phyloP scores from a whole-genome alignment of 2,329 filamentous ascomycete genomes.

The Alternaria brassicae region DNA sequence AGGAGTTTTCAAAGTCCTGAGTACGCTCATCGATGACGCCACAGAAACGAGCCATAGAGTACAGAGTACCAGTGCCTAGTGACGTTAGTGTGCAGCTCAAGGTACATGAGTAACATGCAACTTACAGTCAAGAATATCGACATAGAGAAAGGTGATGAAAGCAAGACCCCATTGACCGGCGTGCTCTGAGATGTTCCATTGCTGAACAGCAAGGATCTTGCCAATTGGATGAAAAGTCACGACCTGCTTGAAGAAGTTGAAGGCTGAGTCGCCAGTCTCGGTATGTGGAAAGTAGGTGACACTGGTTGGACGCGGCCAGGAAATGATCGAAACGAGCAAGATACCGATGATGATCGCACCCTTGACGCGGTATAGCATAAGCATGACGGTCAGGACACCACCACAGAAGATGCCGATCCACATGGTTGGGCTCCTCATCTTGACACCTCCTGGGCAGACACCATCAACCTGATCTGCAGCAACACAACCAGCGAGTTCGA shows the following conservation, averaged over 20 bases:
- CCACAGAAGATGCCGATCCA: slow-evolving; percentile 91
- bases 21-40: slow-evolving; percentile 81
- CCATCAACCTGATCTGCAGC: slow-evolving; percentile 57
- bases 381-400: slow-evolving; percentile 77
- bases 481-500: slow-evolving; percentile 78
- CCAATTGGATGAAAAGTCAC: slow-evolving; percentile 82
- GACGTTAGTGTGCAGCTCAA: slow-evolving; percentile 3
- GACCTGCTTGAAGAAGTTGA: slow-evolving; percentile 88
- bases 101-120: neutral
- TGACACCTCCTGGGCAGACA: slow-evolving; percentile 67
- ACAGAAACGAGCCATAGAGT: slow-evolving; percentile 87
- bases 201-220: slow-evolving; percentile 71
- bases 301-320: slow-evolving; percentile 78
- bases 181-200: slow-evolving; percentile 74
- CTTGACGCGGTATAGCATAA: slow-evolving; percentile 87
- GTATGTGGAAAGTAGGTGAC: slow-evolving; percentile 85
- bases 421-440: slow-evolving; percentile 84
- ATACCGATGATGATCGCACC: slow-evolving; percentile 87
- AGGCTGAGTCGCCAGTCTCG: slow-evolving; percentile 69
- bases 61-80: slow-evolving; percentile 74
- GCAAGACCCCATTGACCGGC: slow-evolving; percentile 81
- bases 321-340: slow-evolving; percentile 83
- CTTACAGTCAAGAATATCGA: slow-evolving; percentile 81
- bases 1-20: slow-evolving; percentile 86
- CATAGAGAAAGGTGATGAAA: slow-evolving; percentile 87